A percentile compares a stretch with the other conserved stretches of the same genome.
phyloP scores from a whole-genome alignment of 495 filamentous ascomycete genomes.

The Aeminium ludgeri region DNA sequence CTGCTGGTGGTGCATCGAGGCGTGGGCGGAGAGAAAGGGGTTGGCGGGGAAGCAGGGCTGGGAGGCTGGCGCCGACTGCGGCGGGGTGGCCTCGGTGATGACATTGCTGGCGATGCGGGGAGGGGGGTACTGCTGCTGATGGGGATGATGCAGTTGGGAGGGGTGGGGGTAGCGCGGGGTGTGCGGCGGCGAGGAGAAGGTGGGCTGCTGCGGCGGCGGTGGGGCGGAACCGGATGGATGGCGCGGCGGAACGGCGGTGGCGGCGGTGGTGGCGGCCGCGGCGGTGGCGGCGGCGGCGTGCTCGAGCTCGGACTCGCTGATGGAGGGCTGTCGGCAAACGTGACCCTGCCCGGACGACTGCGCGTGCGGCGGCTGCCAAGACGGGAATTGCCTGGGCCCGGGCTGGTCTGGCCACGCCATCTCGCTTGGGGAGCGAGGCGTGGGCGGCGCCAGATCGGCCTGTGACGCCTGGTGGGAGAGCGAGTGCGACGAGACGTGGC shows the following conservation, averaged over 20 bases:
- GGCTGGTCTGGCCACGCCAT: conserved; percentile 5
- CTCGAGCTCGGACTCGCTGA: conserved; percentile 15
- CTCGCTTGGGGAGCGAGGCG: conserved; percentile 25
- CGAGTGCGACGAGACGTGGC: conserved; percentile 6
- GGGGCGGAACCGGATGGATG: conserved; percentile 9
- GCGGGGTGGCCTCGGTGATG: conserved; percentile 24
- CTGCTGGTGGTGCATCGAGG: background rate
- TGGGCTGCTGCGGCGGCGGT: no score
- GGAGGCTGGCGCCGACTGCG: conserved; percentile 26
- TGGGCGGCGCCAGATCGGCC: conserved; percentile 25
- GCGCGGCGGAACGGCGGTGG: no score
- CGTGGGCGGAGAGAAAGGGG: background rate
- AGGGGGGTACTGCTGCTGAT: conserved; percentile 12
- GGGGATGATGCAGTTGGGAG: no score
- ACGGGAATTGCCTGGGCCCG: background rate
- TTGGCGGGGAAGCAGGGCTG: conserved; percentile 23
- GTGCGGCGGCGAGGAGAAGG: conserved; percentile 22
- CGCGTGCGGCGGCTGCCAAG: no score
- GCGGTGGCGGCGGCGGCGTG: no score
- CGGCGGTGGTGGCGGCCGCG: no score
- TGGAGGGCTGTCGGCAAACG: conserved; percentile 13
- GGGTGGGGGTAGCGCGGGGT: conserved; percentile 24
- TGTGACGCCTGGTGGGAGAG: background rate
- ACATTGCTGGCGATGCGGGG: conserved; percentile 5
- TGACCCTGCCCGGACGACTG: no score